Evolutionary conservation across 106 monocot genomes (phyloP).

Genomic region (Dioscorea alata): DNA sequence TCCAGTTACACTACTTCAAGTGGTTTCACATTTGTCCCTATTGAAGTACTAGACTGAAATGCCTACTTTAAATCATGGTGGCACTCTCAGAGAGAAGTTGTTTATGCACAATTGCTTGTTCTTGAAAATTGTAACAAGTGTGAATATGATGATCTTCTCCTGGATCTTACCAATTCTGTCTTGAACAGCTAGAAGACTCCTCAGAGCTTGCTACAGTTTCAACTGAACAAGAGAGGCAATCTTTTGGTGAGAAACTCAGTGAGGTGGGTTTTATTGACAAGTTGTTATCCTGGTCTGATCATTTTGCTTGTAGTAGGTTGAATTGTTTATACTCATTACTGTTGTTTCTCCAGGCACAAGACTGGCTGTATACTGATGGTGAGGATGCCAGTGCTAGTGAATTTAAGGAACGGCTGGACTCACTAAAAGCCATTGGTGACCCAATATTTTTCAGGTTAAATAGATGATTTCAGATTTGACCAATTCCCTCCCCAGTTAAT

Average conservation of each 20-base stretch:
- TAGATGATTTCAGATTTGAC: neutral
- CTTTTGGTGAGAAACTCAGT: constrained; percentile 69
- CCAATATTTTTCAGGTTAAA: constrained; percentile 94
- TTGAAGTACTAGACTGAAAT: too few species aligned
- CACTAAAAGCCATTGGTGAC: constrained; percentile 72
- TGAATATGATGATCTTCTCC: too few species aligned
- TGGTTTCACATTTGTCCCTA: too few species aligned
- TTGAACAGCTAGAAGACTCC: constrained; percentile 68
- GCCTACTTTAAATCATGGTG: too few species aligned
- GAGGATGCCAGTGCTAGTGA: constrained; percentile 93
- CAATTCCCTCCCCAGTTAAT: too few species aligned
- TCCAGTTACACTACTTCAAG: too few species aligned
- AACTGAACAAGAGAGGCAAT: constrained; percentile 55
- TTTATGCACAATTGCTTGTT: too few species aligned
- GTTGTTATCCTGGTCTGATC: neutral
- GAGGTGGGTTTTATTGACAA: constrained; percentile 40
- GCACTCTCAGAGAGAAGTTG: too few species aligned
- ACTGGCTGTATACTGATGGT: constrained; percentile 99
- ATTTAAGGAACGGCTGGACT: constrained; percentile 71
- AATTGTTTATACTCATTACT: neutral
- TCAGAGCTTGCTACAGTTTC: constrained; percentile 63
- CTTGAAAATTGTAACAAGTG: too few species aligned
- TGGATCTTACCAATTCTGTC: neutral
- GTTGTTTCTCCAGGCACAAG: constrained; percentile 65
- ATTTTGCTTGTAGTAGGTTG: neutral